Base-by-base conservation (phyloP, 768 basidiomycete genomes). In the Tulasnella sp. region DNA sequence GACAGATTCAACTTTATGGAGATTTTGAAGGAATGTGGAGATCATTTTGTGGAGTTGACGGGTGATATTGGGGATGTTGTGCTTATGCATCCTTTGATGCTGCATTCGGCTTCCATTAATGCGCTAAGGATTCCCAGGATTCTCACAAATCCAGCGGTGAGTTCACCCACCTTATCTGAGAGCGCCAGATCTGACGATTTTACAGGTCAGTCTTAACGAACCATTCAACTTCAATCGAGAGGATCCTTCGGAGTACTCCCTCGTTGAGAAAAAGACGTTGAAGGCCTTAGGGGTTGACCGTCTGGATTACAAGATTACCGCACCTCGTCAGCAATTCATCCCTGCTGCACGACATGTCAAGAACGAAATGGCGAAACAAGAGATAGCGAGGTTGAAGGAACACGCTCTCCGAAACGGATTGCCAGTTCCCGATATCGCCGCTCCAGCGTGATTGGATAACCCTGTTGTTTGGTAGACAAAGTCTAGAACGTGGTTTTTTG, bases 91-190 rank as follows among this genome's bases (percentile, higher is more conserved):
- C 76, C 78, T 10, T 62, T 80, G 44, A 80, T 80, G 76, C 61
- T 78, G 56, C 79, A 79, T 58, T 74, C 77, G 10, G 78, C 78
- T 9, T 74, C 75, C 28, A 75, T 72, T 61, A 81, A 80, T 59
- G 66, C 73, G 57, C 64, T 72, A 34, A 72, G 79, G 22, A 62
- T 69, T 16, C 75, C 73, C 22, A 67, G 78, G 54, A 66, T 81
- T 48, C 81, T 81, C 60, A 78, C 78, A 37, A 81, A 81, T 56
- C 78, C 79, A 47, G 77, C 78, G 3, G 76, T 78, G 5, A 64
- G 70, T 32, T 4, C 31, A 19, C 15, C 4, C 1, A n/a, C 3
- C n/a, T 13, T 37, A 13, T 35, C 25, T 24, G 16, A 13, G 24
- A 20, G 12, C 34, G 20, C 16, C 4, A 1, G 1, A 9, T 6